phyloP scores from a whole-genome alignment of 1,139 yeast genomes.

The Suhomyces bribrorum region DNA sequence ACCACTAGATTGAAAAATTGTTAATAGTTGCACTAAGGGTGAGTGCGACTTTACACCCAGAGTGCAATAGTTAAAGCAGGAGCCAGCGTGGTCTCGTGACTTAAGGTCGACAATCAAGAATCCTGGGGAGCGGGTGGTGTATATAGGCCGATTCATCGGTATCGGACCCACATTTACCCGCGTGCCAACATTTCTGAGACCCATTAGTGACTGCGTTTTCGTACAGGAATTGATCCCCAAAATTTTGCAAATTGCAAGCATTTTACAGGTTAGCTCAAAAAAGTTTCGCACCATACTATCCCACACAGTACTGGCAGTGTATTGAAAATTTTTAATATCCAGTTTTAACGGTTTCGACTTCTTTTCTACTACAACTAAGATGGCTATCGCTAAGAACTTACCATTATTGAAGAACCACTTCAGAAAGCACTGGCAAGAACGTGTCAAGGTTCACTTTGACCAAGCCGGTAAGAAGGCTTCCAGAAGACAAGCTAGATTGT shows the following conservation, averaged over 20 bases:
- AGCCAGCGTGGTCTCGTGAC: constrained; percentile 5
- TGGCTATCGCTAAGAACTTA: constrained; percentile 97
- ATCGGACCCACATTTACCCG: constrained; percentile 4
- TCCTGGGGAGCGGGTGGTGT: background rate
- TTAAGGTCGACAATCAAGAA: background rate
- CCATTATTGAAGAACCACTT: constrained; percentile 96
- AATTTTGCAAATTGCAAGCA: constrained; percentile 3
- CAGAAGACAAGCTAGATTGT: constrained; percentile 92
- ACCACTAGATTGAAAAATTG: constrained; percentile 12
- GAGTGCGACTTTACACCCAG: constrained; percentile 7
- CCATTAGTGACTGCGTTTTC: constrained; percentile 13
- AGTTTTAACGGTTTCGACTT: constrained; percentile 5
- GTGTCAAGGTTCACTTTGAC: constrained; percentile 99
- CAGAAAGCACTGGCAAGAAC: constrained; percentile 99
- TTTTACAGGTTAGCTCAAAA: constrained; percentile 8
- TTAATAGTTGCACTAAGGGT: constrained; percentile 9
- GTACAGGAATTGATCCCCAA: constrained; percentile 1
- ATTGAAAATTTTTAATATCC: constrained; percentile 13
- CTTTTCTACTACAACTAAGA: constrained; percentile 21
- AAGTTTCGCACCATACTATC: constrained; percentile 6
- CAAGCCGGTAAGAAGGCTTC: constrained; percentile 99
- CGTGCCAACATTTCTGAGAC: constrained; percentile 4
- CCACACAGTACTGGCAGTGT: constrained; percentile 10
- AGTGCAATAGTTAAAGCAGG: constrained; percentile 7
- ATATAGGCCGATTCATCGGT: background rate